Conservation (phyloP, 2,329 filamentous ascomycete species). For the Penicillium glabrum region DNA sequence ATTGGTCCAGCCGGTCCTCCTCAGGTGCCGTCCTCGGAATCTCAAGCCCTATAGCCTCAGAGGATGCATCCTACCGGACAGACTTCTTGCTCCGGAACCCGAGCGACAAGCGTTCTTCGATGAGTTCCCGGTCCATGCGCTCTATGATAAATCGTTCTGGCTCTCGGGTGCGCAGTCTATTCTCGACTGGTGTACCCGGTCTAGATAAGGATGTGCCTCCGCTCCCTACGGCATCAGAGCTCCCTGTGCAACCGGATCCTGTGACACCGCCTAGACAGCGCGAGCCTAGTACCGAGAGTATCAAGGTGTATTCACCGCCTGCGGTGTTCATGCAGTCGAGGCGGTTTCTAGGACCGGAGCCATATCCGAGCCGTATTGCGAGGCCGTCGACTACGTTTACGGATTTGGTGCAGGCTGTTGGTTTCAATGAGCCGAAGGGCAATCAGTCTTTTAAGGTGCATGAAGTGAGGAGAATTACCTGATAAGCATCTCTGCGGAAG, state of each 20-base stretch:
- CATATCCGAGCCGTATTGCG: constrained; percentile 20
- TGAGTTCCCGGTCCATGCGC: constrained; percentile 30
- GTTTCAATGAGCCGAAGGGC: constrained; percentile 22
- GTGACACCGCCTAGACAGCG: constrained; percentile 24
- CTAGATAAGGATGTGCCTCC: constrained; percentile 22
- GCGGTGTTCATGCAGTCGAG: constrained; percentile 28
- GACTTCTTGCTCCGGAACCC: constrained; percentile 41
- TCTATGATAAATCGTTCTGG: constrained; percentile 37
- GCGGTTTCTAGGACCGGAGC: constrained; percentile 26
- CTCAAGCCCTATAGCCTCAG: constrained; percentile 45
- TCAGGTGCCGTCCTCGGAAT: constrained; percentile 37
- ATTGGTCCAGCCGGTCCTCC: constrained; percentile 33
- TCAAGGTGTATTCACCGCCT: constrained; percentile 48
- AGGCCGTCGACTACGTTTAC: constrained; percentile 38
- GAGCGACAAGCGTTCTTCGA: constrained; percentile 20
- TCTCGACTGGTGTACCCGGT: constrained; percentile 23
- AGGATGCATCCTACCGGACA: constrained; percentile 43
- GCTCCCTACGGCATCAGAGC: constrained; percentile 6
- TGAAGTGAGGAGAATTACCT: constrained; percentile 6
- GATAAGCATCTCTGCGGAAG: neutral
- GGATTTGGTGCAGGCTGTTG: constrained; percentile 39
- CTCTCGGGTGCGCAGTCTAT: constrained; percentile 39
- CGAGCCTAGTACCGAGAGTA: constrained; percentile 45
- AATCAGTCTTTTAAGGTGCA: constrained; percentile 31
- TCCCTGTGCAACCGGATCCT: constrained; percentile 7